Base-by-base conservation (phyloP, 148 eudicot genomes). In the Fallopia convolvulus region DNA sequence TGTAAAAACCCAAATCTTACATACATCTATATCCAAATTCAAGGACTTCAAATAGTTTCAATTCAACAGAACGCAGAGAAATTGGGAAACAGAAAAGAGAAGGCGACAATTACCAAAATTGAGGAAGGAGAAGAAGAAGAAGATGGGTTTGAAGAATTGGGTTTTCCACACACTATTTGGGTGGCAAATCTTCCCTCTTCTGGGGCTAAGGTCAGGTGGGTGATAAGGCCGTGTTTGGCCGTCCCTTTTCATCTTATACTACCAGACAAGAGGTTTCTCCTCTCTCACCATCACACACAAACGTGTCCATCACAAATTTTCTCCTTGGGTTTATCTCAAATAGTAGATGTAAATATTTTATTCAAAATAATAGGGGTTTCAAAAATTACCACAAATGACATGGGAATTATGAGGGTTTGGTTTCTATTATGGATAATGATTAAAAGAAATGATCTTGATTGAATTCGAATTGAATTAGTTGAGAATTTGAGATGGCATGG, bases 161-260 rank as follows among this genome's bases (percentile, higher is more conserved):
- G 8, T 33, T 66, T 58, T 20, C 17, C 32, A 20, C 30, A 21
- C 65, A 23, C 65, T 8, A 3, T 32, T 18, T 70, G 44, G 1
- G n/a, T 18, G 46, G 46, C 46, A 33, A 70, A 65, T 65, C 70
- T 65, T 14, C 39, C 12, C 15, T 21, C 70, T 23, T 21, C 17
- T 23, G 73, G 17, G 46, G 73, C 68, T 23, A 72, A 33, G 75
- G 52, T 72, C 9, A 33, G 75, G 75, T 72, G 13, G 44, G 75
- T 72, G 75, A 72, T 72, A 72, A 72, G 75, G 75, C 75, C 75
- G 52, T 42, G 75, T 72, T 72, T 72, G 75, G 75, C 9, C 30
- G 32, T 72, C 75, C 30, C 75, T 72, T 72, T 47, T 72, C 50
- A 20, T 32, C 73, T 40, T 33, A 70, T 13, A 70, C 73, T 33